phyloP scores from a whole-genome alignment of 2,329 filamentous ascomycete genomes.

The Clarireedia hainanense region DNA sequence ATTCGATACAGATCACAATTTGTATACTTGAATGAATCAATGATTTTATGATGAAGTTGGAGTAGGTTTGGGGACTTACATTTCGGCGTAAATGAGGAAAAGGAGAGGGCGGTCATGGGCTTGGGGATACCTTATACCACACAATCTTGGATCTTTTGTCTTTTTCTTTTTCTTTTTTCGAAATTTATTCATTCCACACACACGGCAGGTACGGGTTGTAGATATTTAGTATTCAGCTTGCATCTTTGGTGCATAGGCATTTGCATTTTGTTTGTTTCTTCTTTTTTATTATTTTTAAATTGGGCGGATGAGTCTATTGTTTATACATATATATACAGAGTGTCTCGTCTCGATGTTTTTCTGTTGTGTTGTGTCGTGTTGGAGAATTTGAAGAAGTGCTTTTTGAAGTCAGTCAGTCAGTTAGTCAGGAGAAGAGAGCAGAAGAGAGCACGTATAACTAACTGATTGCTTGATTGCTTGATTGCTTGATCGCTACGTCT shows the following conservation, averaged over 20 bases:
- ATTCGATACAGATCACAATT: background rate
- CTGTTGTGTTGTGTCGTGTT: too few species aligned
- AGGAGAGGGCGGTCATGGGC: conserved; percentile 2
- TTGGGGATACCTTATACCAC: conserved; percentile 11
- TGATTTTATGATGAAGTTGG: conserved; percentile 22
- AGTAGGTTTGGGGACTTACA: conserved; percentile 10
- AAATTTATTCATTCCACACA: conserved; percentile 7
- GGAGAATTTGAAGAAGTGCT: too few species aligned
- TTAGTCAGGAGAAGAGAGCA: too few species aligned
- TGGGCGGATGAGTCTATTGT: conserved; percentile 1
- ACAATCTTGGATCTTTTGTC: conserved; percentile 14
- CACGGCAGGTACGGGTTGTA: conserved; percentile 4
- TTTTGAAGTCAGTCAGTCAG: too few species aligned
- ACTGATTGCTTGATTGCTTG: too few species aligned
- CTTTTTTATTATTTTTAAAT: background rate
- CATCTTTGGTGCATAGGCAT: conserved; percentile 2
- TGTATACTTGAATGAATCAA: conserved; percentile 24
- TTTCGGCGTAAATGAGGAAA: conserved; percentile 13
- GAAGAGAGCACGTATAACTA: too few species aligned
- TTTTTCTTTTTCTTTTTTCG: background rate
- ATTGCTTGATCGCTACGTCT: too few species aligned
- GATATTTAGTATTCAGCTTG: conserved; percentile 1
- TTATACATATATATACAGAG: background rate
- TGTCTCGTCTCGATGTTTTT: too few species aligned
- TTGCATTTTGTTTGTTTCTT: background rate